Percentiles rank a stretch among this genome's conserved stretches.
Conservation (phyloP, 2,329 filamentous ascomycete genomes). For the Phialophora verrucosa region DNA sequence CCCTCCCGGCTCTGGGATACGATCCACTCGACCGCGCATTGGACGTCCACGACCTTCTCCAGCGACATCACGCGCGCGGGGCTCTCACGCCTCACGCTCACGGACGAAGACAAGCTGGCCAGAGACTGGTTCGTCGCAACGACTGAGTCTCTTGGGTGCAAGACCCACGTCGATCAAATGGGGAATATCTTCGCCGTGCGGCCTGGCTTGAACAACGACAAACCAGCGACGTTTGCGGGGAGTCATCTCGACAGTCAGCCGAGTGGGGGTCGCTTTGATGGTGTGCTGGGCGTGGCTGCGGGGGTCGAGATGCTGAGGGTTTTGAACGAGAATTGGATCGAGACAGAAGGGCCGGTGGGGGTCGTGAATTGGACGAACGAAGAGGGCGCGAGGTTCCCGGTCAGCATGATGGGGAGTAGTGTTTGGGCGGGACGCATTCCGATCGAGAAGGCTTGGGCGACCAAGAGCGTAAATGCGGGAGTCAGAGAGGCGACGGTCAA, state of each 20-base stretch:
- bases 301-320: conserved; percentile 74
- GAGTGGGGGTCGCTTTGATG: conserved; percentile 72
- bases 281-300: conserved; percentile 74
- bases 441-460: conserved; percentile 64
- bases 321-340: conserved; percentile 68
- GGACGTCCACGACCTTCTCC: conserved; percentile 24
- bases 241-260: conserved; percentile 58
- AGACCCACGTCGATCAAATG: conserved; percentile 72
- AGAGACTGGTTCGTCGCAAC: conserved; percentile 77
- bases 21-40: conserved; percentile 32
- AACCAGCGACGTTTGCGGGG: conserved; percentile 48
- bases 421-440: conserved; percentile 74
- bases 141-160: conserved; percentile 68
- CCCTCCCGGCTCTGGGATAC: conserved; percentile 31
- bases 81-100: conserved; percentile 66
- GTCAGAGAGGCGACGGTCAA: conserved; percentile 59
- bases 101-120: conserved; percentile 71
- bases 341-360: conserved; percentile 74
- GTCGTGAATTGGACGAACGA: conserved; percentile 84
- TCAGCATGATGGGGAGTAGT: conserved; percentile 74
- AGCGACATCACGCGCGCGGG: conserved; percentile 28
- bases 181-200: conserved; percentile 80
- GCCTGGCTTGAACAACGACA: conserved; percentile 61
- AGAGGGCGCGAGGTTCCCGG: conserved; percentile 79
- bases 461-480: conserved; percentile 63